Percentiles rank a stretch among this genome's conserved stretches.
Evolutionary conservation across 176 grass and related monocot genomes (phyloP).

Genomic region (Phyllostachys edulis): DNA sequence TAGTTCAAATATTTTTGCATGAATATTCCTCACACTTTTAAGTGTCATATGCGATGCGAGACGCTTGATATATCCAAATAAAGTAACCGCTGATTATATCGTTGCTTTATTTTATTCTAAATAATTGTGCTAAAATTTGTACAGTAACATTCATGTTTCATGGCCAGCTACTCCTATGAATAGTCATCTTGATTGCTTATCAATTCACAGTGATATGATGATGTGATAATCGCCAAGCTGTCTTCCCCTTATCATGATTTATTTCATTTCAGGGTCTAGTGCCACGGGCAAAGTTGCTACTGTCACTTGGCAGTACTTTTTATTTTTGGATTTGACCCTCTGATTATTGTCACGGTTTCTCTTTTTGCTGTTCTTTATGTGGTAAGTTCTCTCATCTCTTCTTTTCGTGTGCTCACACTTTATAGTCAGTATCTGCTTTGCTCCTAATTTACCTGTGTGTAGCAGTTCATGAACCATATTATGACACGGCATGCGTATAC

Average conservation of each 20-base stretch:
- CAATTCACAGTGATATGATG: not conserved
- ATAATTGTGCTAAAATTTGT: slow-evolving; percentile 2
- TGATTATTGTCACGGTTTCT: slow-evolving; percentile 60
- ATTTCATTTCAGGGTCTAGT: slow-evolving; percentile 68
- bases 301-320: slow-evolving; percentile 86
- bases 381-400: slow-evolving; percentile 45
- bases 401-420: not conserved
- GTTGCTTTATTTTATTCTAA: not conserved
- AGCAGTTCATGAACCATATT: not conserved
- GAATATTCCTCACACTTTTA: not conserved
- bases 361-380: slow-evolving; percentile 78
- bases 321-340: slow-evolving; percentile 84
- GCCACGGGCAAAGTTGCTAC: slow-evolving; percentile 74
- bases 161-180: not conserved
- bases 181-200: not conserved
- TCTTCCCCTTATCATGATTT: not conserved
- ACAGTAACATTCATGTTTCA: slow-evolving; percentile 1
- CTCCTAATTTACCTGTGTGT: not conserved
- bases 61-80: not conserved
- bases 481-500: not conserved
- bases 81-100: not conserved
- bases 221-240: not conserved
- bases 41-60: not conserved
- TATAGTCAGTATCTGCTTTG: not conserved
- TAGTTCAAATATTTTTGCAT: not conserved